phyloP scores from a whole-genome alignment of 2,329 filamentous ascomycete species.

The Colletotrichum ledebouriae region DNA sequence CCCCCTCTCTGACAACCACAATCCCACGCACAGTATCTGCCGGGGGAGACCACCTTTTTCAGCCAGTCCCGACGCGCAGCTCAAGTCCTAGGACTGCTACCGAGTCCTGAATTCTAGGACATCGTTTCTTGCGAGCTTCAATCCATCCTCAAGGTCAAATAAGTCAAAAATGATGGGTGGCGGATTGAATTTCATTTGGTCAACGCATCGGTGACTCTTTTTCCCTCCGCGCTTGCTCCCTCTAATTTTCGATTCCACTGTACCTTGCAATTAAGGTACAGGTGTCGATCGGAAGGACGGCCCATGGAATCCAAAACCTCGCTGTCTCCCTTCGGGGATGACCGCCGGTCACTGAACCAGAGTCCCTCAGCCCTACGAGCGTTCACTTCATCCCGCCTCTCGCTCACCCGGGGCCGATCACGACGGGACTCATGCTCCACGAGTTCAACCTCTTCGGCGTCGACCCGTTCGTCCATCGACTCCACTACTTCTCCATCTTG shows the following conservation, averaged over 20 bases:
- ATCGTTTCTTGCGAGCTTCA: constrained; percentile 23
- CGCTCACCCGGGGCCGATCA: constrained; percentile 50
- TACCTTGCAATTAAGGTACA: constrained; percentile 4
- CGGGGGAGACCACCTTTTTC: constrained; percentile 35
- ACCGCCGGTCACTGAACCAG: constrained; percentile 45
- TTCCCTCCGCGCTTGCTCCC: constrained; percentile 14
- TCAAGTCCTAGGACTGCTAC: constrained; percentile 38
- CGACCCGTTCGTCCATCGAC: constrained; percentile 44
- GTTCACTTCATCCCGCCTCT: constrained; percentile 50
- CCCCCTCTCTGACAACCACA: constrained; percentile 8
- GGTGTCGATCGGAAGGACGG: constrained; percentile 6
- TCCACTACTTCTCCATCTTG: constrained; percentile 48
- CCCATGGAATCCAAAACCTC: constrained; percentile 51
- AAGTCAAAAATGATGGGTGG: constrained; percentile 41
- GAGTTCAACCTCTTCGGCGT: constrained; percentile 46
- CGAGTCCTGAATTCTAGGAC: constrained; percentile 42
- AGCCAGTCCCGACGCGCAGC: constrained; percentile 36
- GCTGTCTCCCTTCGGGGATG: constrained; percentile 46
- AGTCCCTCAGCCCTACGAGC: constrained; percentile 51
- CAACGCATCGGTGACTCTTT: constrained; percentile 28
- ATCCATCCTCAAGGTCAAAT: constrained; percentile 29
- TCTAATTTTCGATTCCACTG: constrained; percentile 12
- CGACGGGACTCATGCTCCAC: constrained; percentile 49
- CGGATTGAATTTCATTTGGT: constrained; percentile 25
- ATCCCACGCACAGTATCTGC: constrained; percentile 22